Conservation (phyloP, 176 grass and related monocot species). For the Aegilops sharonensis region DNA sequence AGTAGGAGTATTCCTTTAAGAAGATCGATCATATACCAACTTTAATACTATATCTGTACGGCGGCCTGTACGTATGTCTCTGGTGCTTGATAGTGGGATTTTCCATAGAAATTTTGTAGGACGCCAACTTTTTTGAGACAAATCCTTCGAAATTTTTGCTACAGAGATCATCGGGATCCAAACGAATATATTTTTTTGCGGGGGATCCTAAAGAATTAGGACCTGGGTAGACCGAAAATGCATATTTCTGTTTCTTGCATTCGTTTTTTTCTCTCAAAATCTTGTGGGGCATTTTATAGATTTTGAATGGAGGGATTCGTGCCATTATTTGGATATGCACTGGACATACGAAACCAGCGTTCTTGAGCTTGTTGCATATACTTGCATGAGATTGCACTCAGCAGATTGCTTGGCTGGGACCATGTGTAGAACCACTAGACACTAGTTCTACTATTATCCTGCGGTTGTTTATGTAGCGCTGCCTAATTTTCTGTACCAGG, state of each 20-base stretch:
- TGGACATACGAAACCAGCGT: neutral
- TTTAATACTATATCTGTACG: neutral
- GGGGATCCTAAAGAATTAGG: neutral
- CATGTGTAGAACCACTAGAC: neutral
- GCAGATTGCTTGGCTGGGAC: neutral
- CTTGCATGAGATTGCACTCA: neutral
- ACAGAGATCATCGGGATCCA: neutral
- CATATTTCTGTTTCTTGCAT: neutral
- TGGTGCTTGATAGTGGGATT: neutral
- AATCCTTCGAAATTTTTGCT: neutral
- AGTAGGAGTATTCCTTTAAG: neutral
- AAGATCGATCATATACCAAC: neutral
- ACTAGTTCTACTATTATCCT: neutral
- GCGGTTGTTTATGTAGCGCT: neutral
- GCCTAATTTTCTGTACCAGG: slow-evolving; percentile 35
- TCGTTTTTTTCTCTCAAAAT: neutral
- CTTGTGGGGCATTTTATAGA: neutral
- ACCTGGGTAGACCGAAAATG: neutral
- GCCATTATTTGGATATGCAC: neutral
- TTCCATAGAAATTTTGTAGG: neutral
- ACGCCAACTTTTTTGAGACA: neutral
- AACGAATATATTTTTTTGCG: neutral
- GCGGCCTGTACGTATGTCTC: neutral
- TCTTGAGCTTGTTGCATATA: neutral
- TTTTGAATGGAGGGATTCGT: neutral